phyloP scores from a whole-genome alignment of 352 stramenopile species.

The Pythium monospermum region DNA sequence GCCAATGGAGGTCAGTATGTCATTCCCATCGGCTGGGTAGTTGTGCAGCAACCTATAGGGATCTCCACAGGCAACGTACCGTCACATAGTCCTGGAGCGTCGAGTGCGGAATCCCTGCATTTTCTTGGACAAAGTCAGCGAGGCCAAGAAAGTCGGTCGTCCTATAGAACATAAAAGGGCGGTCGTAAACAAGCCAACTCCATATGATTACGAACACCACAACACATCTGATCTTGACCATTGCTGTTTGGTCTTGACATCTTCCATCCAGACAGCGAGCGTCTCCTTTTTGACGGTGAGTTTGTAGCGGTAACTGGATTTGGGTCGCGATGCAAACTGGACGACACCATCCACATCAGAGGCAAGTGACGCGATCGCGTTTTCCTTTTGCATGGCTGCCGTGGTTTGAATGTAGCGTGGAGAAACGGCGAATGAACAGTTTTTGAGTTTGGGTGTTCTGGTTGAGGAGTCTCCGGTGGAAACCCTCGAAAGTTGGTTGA shows the following conservation, averaged over 20 bases:
- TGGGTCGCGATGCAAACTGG: background rate
- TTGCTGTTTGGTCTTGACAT: constrained; percentile 6
- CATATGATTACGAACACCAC: background rate
- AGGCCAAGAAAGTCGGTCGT: background rate
- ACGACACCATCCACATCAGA: background rate
- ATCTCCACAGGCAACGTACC: too few species aligned
- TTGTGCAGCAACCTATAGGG: too few species aligned
- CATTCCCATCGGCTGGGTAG: too few species aligned
- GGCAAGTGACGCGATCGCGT: too few species aligned
- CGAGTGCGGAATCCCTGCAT: background rate
- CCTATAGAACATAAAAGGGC: background rate
- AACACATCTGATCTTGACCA: too few species aligned
- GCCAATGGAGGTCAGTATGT: too few species aligned
- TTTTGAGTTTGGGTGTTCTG: too few species aligned
- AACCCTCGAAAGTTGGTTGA: too few species aligned
- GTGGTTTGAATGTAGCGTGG: too few species aligned
- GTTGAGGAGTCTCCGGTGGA: too few species aligned
- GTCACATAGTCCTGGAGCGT: background rate
- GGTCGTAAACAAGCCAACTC: background rate
- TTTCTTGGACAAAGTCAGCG: background rate
- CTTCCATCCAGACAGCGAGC: constrained; percentile 10
- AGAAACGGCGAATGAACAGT: too few species aligned
- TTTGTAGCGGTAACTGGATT: background rate
- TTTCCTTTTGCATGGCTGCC: too few species aligned
- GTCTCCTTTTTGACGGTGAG: background rate